Evolutionary conservation across 164 flowering plant species (phyloP), one percentile per base, ranked within the genome.

Genomic region (Tinospora cordifolia): DNA sequence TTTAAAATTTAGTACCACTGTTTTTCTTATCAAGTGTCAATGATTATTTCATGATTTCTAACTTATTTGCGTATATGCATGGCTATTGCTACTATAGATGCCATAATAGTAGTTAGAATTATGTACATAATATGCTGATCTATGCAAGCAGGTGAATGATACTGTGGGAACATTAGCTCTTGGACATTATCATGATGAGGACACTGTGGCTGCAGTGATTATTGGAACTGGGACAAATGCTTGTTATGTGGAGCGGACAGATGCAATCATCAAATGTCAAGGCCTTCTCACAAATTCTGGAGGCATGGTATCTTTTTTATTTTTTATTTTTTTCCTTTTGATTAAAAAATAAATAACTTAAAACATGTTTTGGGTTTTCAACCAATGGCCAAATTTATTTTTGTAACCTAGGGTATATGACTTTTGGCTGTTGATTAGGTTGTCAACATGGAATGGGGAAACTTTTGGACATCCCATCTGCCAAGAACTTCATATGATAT

Each of bases 171-270:
- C 98, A 51, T 82, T 94, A 82, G 93, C 98, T 72, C 84, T 89
- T 74, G 95, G 92, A 44, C 93, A 84, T 84, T 94, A 88, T 80
- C 81, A 87, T 79, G 97, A 94, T 74, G 83, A 75, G 75, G 98
- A 94, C 83, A 87, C 96, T 70, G 92, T 94, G 78, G 97, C 88
- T 80, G 90, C 97, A 59, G 94, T 92, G 67, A 85, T 90, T 34
- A 81, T 94, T 78, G 98, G 98, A 65, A 92, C 97, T 0, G 98
- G 98, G 40, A 89, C 96, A 26, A 94, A 94, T 83, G 98, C 98
- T 63, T 90, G 95, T 78, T 94, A 94, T 74, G 75, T 89, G 78
- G 98, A 94, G 79, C 82, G 92, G 59, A 83, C 89, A 58, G 98
- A 90, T 84, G 93, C 95, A 58, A 90, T 94, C 27, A 85, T 89